phyloP scores from a whole-genome alignment of 176 grass and related monocot species.

The Stipa capillata region DNA sequence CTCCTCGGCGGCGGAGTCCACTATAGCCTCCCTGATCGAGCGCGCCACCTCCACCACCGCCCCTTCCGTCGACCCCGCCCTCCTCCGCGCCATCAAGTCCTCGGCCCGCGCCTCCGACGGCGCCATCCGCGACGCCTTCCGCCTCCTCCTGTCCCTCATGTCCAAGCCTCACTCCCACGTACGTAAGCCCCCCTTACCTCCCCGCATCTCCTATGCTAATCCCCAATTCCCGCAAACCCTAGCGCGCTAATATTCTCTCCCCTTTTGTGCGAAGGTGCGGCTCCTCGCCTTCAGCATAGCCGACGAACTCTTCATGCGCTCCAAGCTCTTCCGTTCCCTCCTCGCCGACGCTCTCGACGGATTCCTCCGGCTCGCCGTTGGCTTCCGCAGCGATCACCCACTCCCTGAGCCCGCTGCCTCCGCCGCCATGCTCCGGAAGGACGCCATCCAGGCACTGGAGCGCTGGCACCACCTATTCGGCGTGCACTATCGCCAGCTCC shows the following conservation, averaged over 20 bases:
- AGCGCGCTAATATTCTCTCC: not conserved
- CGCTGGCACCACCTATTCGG: slow-evolving; percentile 76
- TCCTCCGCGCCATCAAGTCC: slow-evolving; percentile 76
- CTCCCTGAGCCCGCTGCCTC: slow-evolving; percentile 61
- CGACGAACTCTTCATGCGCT: slow-evolving; percentile 92
- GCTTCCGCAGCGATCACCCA: slow-evolving; percentile 51
- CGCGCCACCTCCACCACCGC: slow-evolving; percentile 66
- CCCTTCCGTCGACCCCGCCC: slow-evolving; percentile 43
- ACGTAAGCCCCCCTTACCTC: not conserved
- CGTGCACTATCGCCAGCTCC: slow-evolving; percentile 72
- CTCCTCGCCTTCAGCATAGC: slow-evolving; percentile 62
- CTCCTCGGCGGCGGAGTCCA: not conserved
- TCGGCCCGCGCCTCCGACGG: slow-evolving; percentile 53
- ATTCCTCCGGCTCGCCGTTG: slow-evolving; percentile 66
- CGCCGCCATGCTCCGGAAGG: slow-evolving; percentile 53
- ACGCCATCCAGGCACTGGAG: slow-evolving; percentile 67
- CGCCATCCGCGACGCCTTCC: slow-evolving; percentile 49
- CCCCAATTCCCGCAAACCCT: slow-evolving; percentile 15
- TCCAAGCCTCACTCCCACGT: slow-evolving; percentile 82
- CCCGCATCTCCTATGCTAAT: not conserved
- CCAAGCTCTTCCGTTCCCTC: slow-evolving; percentile 69
- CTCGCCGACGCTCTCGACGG: slow-evolving; percentile 54
- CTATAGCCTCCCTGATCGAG: slow-evolving; percentile 56
- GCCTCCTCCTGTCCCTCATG: slow-evolving; percentile 59
- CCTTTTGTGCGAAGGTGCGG: slow-evolving; percentile 41